Evolutionary conservation across 371 early-diverging fungal species (phyloP).

Genomic region (Apophysomyces ossiformis): DNA sequence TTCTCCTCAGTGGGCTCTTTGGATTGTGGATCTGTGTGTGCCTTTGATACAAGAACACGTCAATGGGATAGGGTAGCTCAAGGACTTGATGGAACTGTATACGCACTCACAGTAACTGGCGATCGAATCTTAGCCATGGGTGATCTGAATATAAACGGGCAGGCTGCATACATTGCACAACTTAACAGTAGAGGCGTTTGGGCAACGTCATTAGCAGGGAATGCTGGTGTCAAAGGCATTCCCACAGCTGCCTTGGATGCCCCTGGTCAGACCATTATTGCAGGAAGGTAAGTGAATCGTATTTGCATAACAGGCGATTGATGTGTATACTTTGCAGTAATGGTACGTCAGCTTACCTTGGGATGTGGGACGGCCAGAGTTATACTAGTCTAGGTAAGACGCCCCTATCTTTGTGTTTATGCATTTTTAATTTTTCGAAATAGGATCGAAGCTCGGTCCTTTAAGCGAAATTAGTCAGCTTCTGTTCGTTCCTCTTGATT

Average conservation of each 20-base stretch:
- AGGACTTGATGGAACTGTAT: slow-evolving; percentile 21
- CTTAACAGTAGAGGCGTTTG: slow-evolving; percentile 29
- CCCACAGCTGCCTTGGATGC: slow-evolving; percentile 30
- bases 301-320: not conserved
- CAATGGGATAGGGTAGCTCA: slow-evolving; percentile 43
- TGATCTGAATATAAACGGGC: slow-evolving; percentile 30
- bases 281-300: slow-evolving; percentile 26
- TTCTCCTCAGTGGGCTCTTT: slow-evolving; percentile 51
- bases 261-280: slow-evolving; percentile 25
- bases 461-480: slow-evolving; percentile 33
- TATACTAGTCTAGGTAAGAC: slow-evolving; percentile 22
- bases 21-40: slow-evolving; percentile 47
- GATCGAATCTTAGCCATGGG: slow-evolving; percentile 23
- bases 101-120: slow-evolving; percentile 17
- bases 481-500: slow-evolving; percentile 35
- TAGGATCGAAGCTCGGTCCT: slow-evolving; percentile 25
- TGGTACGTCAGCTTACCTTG: slow-evolving; percentile 17
- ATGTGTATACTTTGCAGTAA: slow-evolving; percentile 8
- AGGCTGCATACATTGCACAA: slow-evolving; percentile 36
- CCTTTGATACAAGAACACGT: slow-evolving; percentile 23
- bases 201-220: slow-evolving; percentile 30
- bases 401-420: not conserved
- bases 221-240: slow-evolving; percentile 21
- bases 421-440: not conserved
- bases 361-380: slow-evolving; percentile 25